A percentile compares a stretch with the other conserved stretches of the same genome.
These are phyloP conservation scores for Trichosporon sp. DNA, from an alignment of 1,284 basidiomycete genomes.

Conservation along the genomic window DNA sequence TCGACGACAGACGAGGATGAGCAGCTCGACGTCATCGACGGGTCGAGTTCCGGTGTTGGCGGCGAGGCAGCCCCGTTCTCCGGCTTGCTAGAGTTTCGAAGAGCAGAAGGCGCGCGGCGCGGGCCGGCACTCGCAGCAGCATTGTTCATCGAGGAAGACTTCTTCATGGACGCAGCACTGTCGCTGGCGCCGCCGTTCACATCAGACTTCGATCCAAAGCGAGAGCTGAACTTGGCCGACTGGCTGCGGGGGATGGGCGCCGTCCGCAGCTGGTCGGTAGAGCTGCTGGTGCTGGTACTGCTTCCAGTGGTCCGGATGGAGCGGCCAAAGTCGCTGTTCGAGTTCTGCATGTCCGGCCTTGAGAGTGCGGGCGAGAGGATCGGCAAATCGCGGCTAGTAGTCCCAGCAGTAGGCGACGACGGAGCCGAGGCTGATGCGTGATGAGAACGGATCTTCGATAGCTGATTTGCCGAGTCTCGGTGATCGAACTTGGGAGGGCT, in stretches of 20 bases:
- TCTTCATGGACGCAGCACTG: background rate
- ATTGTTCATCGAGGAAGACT: background rate
- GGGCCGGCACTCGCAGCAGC: background rate
- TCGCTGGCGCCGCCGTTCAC: background rate
- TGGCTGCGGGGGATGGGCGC: background rate
- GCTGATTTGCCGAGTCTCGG: constrained; percentile 8
- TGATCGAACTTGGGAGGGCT: constrained; percentile 8
- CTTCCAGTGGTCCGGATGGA: background rate
- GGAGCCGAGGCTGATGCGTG: constrained; percentile 1
- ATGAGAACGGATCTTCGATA: constrained; percentile 8
- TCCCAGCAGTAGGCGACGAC: background rate
- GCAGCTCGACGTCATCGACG: constrained; percentile 18
- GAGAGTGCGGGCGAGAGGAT: background rate
- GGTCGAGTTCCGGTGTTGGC: constrained; percentile 32
- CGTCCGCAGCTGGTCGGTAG: background rate
- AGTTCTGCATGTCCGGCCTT: background rate
- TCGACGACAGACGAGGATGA: constrained; percentile 19
- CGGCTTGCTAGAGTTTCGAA: constrained; percentile 8
- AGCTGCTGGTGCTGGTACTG: background rate
- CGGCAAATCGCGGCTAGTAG: background rate
- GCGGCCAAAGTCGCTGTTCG: constrained; percentile 1
- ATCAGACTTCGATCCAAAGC: background rate
- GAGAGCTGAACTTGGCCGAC: background rate
- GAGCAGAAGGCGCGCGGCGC: constrained; percentile 7
- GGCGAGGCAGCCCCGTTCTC: constrained; percentile 12